Base-by-base conservation (phyloP, 768 basidiomycete genomes). In the Termitomyces sp. region DNA sequence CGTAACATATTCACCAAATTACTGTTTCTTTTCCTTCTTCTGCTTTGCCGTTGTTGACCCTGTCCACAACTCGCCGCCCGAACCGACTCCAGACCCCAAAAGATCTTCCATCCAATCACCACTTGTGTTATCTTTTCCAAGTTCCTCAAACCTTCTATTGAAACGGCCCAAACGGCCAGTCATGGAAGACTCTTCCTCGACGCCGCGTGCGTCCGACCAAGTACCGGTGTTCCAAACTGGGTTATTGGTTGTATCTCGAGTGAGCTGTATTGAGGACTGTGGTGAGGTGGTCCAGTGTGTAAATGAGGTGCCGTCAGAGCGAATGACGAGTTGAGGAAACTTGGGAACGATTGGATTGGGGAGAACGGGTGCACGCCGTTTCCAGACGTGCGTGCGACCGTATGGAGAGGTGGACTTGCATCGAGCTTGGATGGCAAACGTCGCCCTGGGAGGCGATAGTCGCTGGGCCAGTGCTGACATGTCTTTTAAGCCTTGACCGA, bases 281-380 rank as follows among this genome's bases (percentile, higher is more conserved):
- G 95, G 94, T 0, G 94, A 93, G 1, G 94, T 96, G 12, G 91
- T 92, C 83, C 89, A 91, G 66, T 95, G 91, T 5, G 84, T 86
- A 72, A 92, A 94, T 1, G 90, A 91, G 32, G 91, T 89, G 11
- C 95, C 94, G 76, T 96, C 95, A 0, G 93, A 87, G 66, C 91
- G 87, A 60, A 92, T 82, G 62, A 96, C 90, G 64, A 81, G 84
- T 73, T 95, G 93, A 3, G 92, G 89, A 73, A 89, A 96, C 64
- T 89, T 89, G 38, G 92, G 91, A 1, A 94, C 90, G 66, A 92
- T 74, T 3, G 94, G 94, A 63, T 89, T 87, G 3, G 94, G 94
- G 2, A 96, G 81, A 5, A 80, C 74, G 17, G 86, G 84, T 49
- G 81, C 67, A 38, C 89, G 84, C 58, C 84, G 82, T 74, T 87